phyloP scores from a whole-genome alignment of 1,139 yeast species.

The Candida tetrigidarum region DNA sequence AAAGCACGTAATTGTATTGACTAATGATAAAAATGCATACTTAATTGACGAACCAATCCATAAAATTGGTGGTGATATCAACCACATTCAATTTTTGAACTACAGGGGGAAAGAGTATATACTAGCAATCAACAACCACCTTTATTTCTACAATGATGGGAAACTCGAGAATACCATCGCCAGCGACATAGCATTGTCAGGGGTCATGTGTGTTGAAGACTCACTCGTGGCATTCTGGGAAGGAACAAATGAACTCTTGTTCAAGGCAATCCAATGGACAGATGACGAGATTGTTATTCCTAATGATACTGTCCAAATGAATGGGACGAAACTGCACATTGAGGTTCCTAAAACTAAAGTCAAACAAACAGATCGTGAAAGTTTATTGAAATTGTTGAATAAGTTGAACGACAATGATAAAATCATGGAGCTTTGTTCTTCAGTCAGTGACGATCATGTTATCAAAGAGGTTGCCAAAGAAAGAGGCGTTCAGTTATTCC shows the following conservation, averaged over 20 bases:
- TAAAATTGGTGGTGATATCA: background rate
- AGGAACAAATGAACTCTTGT: constrained; percentile 10
- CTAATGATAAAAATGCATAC: constrained; percentile 6
- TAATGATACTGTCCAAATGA: background rate
- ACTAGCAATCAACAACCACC: constrained; percentile 5
- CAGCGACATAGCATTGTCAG: constrained; percentile 3
- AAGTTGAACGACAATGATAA: constrained; percentile 2
- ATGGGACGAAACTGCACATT: constrained; percentile 3
- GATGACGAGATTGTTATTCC: constrained; percentile 1
- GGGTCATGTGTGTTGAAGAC: constrained; percentile 7
- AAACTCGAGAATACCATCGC: constrained; percentile 7
- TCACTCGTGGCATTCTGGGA: constrained; percentile 9
- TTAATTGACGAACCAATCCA: background rate
- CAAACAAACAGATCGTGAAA: constrained; percentile 26
- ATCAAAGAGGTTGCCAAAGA: constrained; percentile 38
- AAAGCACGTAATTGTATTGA: background rate
- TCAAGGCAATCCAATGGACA: constrained; percentile 6
- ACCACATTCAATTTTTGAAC: constrained; percentile 4
- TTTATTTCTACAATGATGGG: constrained; percentile 6
- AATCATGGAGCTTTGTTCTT: constrained; percentile 34
- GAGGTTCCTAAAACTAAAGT: constrained; percentile 14
- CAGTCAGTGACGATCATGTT: constrained; percentile 34
- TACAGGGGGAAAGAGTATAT: constrained; percentile 11
- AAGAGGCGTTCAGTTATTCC: constrained; percentile 29
- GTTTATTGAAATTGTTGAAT: constrained; percentile 27